These are phyloP conservation scores for Fusarium praegraminearum DNA, from an alignment of 2,329 filamentous ascomycete species.

Conservation along the genomic window DNA sequence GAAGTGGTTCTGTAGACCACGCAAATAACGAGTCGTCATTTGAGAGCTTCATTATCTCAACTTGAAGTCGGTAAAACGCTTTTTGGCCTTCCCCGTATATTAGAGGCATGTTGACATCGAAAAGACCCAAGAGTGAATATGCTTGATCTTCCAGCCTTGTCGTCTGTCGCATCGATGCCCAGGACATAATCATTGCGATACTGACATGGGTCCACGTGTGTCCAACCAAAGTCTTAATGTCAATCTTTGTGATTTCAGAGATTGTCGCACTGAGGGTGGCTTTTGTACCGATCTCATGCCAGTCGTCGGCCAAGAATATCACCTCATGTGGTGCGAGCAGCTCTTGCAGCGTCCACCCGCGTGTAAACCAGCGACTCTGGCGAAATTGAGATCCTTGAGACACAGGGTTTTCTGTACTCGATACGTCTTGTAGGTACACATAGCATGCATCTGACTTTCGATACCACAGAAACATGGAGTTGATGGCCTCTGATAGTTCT, in stretches of 20 bases:
- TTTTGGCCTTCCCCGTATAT: constrained; percentile 22
- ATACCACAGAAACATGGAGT: constrained; percentile 25
- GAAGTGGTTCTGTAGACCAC: constrained; percentile 21
- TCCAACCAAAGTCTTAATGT: constrained; percentile 2
- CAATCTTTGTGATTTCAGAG: constrained; percentile 13
- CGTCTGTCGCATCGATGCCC: constrained; percentile 17
- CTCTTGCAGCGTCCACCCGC: constrained; percentile 21
- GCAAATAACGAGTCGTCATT: constrained; percentile 20
- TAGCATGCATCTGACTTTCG: constrained; percentile 12
- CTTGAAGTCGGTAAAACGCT: constrained; percentile 19
- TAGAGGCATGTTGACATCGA: constrained; percentile 26
- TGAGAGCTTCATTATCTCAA: constrained; percentile 27
- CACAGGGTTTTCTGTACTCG: neutral
- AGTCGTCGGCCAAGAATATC: constrained; percentile 1
- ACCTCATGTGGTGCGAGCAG: constrained; percentile 22
- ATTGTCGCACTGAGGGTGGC: neutral
- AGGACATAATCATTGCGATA: constrained; percentile 21
- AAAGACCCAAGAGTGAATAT: constrained; percentile 16
- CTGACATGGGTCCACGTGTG: constrained; percentile 19
- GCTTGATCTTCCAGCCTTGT: constrained; percentile 24
- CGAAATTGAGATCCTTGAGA: neutral
- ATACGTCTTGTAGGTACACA: constrained; percentile 9
- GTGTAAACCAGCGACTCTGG: constrained; percentile 17
- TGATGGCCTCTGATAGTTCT: constrained; percentile 16
- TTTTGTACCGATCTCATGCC: constrained; percentile 15